Conservation (phyloP, 768 basidiomycete species). For the Phlegmacium glaucopus region DNA sequence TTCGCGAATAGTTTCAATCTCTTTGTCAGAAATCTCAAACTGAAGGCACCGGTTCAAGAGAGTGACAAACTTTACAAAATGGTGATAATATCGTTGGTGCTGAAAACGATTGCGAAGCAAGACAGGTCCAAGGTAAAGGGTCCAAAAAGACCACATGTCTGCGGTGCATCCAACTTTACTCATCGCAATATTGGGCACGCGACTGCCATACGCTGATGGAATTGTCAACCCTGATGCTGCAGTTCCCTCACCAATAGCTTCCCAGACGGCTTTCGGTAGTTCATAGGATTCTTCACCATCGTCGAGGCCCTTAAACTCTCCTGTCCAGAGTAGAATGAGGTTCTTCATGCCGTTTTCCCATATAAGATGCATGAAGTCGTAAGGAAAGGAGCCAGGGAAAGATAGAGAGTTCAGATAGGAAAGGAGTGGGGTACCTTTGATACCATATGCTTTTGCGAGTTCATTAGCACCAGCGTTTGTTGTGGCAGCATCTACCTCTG, state of each 20-base stretch:
- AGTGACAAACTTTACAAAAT: slow-evolving; percentile 37
- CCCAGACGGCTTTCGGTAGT: slow-evolving; percentile 32
- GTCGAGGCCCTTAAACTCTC: slow-evolving; percentile 37
- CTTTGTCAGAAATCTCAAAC: no score
- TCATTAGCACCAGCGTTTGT: slow-evolving; percentile 15
- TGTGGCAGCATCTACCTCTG: slow-evolving; percentile 19
- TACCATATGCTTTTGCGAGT: slow-evolving; percentile 27
- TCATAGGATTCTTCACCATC: slow-evolving; percentile 25
- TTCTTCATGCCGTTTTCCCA: slow-evolving; percentile 41
- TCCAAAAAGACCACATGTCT: slow-evolving; percentile 39
- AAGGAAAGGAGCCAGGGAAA: slow-evolving; percentile 38
- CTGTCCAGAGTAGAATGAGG: slow-evolving; percentile 38
- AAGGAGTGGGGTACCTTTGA: slow-evolving; percentile 32
- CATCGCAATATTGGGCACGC: slow-evolving; percentile 28
- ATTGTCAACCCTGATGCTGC: slow-evolving; percentile 31
- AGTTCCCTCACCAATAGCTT: slow-evolving; percentile 33
- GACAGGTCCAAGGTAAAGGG: slow-evolving; percentile 33
- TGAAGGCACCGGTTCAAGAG: slow-evolving; percentile 35
- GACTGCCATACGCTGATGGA: slow-evolving; percentile 34
- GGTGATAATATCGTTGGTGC: slow-evolving; percentile 33
- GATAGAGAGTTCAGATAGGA: slow-evolving; percentile 25
- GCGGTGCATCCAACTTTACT: slow-evolving; percentile 27
- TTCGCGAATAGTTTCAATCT: slow-evolving; percentile 21
- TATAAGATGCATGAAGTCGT: slow-evolving; percentile 50
- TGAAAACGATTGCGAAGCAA: slow-evolving; percentile 32